Evolutionary conservation across 179 eudicot genomes (phyloP).

Genomic region (Silene coronaria): DNA sequence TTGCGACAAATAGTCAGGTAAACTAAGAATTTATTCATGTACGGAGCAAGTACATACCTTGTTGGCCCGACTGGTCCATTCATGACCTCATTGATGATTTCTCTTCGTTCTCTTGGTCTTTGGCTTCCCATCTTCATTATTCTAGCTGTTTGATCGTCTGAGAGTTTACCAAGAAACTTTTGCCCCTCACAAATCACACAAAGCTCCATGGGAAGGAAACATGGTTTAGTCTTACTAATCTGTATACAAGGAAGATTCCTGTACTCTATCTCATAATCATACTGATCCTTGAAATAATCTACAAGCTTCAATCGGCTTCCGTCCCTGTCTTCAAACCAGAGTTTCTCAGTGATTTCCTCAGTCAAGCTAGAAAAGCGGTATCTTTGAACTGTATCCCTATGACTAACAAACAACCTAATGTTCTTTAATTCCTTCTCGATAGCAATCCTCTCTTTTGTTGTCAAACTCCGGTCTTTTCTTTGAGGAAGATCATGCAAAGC

Average conservation of each 20-base stretch:
- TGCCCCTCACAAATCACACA: slow-evolving; percentile 93
- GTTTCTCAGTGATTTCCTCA: slow-evolving; percentile 62
- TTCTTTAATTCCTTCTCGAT: slow-evolving; percentile 75
- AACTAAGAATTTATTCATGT: no score
- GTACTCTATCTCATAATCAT: slow-evolving; percentile 64
- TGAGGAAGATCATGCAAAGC: slow-evolving; percentile 50
- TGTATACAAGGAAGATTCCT: slow-evolving; percentile 84
- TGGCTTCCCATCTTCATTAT: slow-evolving; percentile 83
- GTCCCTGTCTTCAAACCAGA: slow-evolving; percentile 72
- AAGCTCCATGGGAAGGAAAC: slow-evolving; percentile 96
- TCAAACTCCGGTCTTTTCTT: slow-evolving; percentile 42
- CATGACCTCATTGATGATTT: slow-evolving; percentile 65
- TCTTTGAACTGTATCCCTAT: slow-evolving; percentile 74
- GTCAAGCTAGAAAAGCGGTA: slow-evolving; percentile 73
- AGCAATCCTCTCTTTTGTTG: slow-evolving; percentile 55
- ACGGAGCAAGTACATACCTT: no score
- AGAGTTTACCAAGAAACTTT: slow-evolving; percentile 84
- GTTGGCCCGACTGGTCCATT: slow-evolving; percentile 77
- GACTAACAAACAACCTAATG: slow-evolving; percentile 75
- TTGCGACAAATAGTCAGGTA: not conserved
- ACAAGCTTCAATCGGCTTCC: slow-evolving; percentile 55
- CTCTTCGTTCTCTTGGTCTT: slow-evolving; percentile 69
- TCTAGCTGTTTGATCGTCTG: slow-evolving; percentile 81
- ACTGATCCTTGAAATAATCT: slow-evolving; percentile 80
- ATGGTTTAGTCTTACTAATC: slow-evolving; percentile 80